A percentile compares a stretch with the other conserved stretches of the same genome.
Evolutionary conservation across 2,329 filamentous ascomycete genomes (phyloP).

Genomic region (Ascochyta lentis): DNA sequence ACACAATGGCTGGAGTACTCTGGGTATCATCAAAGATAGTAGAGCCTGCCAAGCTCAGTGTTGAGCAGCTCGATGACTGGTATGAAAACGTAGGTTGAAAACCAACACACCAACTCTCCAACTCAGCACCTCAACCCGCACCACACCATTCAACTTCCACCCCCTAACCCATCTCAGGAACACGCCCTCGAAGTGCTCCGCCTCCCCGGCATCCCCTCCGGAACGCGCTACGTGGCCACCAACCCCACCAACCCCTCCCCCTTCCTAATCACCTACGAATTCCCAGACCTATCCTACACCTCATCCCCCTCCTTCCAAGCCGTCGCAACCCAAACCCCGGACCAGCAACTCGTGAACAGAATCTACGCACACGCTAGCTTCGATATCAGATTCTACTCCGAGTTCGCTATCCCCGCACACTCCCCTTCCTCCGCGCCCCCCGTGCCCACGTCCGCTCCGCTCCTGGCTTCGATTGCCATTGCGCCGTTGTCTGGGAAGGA

Average conservation of each 20-base stretch:
- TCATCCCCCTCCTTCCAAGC: not conserved
- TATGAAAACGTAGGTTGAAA: slow-evolving; percentile 2
- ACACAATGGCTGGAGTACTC: slow-evolving; percentile 2
- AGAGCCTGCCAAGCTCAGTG: not conserved
- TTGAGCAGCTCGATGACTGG: not conserved
- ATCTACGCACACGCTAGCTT: not conserved
- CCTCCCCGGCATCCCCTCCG: slow-evolving; percentile 11
- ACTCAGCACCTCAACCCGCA: not conserved
- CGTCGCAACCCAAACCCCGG: not conserved
- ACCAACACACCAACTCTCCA: too few relatives aligned
- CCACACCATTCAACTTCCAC: not conserved
- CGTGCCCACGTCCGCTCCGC: not conserved
- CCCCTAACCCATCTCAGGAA: not conserved
- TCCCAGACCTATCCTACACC: slow-evolving; percentile 3
- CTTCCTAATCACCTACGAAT: slow-evolving; percentile 4
- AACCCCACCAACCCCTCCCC: not conserved
- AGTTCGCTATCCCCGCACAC: not conserved
- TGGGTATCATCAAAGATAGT: slow-evolving; percentile 4
- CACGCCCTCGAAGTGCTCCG: slow-evolving; percentile 9
- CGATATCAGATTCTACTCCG: slow-evolving; percentile 7
- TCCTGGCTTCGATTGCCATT: not conserved
- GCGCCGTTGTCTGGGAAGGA: not conserved
- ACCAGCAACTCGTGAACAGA: not conserved
- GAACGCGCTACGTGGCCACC: not conserved
- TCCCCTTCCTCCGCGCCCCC: too few relatives aligned